Conservation (phyloP, 495 filamentous ascomycete genomes). For the Aspergillus hancockii region DNA sequence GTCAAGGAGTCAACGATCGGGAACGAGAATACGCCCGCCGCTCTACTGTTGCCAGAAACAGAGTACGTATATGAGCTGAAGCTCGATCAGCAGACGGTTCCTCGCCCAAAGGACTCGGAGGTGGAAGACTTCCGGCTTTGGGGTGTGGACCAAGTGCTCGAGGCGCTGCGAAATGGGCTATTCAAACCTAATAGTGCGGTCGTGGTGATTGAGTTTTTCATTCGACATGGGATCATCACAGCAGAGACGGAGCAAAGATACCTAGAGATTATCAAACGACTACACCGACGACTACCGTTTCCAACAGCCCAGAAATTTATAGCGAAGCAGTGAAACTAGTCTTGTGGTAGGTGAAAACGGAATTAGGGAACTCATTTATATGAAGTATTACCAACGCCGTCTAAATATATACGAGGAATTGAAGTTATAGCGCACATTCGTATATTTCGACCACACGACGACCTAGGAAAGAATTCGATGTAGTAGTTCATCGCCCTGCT, state of each 20-base stretch:
- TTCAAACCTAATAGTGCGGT: conserved; percentile 57
- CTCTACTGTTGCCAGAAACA: conserved; percentile 42
- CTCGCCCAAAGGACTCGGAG: conserved; percentile 51
- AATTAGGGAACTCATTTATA: no score
- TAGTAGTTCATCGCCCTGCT: no score
- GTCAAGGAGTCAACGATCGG: conserved; percentile 26
- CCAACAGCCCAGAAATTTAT: no score
- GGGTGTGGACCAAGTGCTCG: conserved; percentile 46
- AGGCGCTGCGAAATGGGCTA: conserved; percentile 40
- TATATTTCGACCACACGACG: no score
- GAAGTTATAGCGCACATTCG: no score
- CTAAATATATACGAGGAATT: no score
- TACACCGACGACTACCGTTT: no score
- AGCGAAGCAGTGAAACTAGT: no score
- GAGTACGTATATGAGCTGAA: conserved; percentile 55
- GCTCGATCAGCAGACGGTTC: conserved; percentile 35
- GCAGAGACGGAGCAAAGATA: conserved; percentile 51
- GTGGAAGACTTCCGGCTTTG: conserved; percentile 51
- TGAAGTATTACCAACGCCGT: no score
- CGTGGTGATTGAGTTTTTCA: conserved; percentile 55
- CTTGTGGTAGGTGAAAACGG: no score
- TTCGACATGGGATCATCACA: conserved; percentile 54
- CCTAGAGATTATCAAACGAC: no score
- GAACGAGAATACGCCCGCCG: conserved; percentile 21
- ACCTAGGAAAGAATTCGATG: no score